Conservation (phyloP, 768 basidiomycete species). For the Dendrothele bispora region DNA sequence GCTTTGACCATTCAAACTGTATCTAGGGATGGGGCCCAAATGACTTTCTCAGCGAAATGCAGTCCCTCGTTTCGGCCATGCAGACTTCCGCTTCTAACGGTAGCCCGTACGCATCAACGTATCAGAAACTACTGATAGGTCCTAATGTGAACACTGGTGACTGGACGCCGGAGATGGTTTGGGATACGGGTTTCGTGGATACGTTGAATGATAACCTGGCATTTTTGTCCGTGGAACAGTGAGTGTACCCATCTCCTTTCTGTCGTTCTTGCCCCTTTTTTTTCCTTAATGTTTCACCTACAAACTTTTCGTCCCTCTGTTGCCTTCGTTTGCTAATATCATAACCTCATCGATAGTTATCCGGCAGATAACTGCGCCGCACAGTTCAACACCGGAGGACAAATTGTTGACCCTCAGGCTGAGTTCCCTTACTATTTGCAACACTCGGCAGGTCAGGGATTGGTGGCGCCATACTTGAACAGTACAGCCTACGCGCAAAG, state of each 20-base stretch:
- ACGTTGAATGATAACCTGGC: conserved; percentile 38
- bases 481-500: conserved; percentile 41
- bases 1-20: no score
- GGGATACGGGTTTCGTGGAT: conserved; percentile 54
- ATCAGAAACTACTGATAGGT: conserved; percentile 53
- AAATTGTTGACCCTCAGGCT: conserved; percentile 38
- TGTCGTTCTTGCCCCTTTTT: neutral
- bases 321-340: no score
- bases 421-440: conserved; percentile 56
- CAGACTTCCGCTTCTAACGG: no score
- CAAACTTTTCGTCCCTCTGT: neutral
- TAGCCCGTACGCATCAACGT: conserved; percentile 26
- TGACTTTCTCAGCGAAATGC: conserved; percentile 59
- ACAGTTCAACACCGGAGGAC: conserved; percentile 39
- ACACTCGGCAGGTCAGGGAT: conserved; percentile 50
- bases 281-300: neutral
- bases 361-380: conserved; percentile 59
- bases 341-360: no score
- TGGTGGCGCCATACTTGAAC: conserved; percentile 54
- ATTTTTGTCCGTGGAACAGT: conserved; percentile 61
- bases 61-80: conserved; percentile 44
- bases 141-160: conserved; percentile 50
- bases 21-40: no score
- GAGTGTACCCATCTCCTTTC: no score
- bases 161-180: conserved; percentile 55